A percentile compares a stretch with the other conserved stretches of the same genome.
Evolutionary conservation across 176 grass and related monocot genomes (phyloP).

Genomic region (Triticum turgidum): DNA sequence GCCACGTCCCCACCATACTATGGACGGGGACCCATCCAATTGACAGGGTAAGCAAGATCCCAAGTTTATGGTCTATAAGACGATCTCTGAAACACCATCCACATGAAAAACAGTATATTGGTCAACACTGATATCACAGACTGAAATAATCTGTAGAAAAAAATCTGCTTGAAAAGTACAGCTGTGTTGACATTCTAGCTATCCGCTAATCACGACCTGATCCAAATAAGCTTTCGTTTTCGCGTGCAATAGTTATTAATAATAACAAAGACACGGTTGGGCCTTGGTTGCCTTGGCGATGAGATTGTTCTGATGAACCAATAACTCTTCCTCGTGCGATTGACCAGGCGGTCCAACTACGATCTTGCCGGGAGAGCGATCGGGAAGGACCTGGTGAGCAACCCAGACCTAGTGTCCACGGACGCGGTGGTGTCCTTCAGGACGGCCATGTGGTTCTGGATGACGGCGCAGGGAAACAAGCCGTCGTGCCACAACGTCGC

Average conservation of each 20-base stretch:
- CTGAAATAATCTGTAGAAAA: not conserved
- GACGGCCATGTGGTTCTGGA: constrained; percentile 70
- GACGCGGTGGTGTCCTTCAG: constrained; percentile 55
- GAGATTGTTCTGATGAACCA: not conserved
- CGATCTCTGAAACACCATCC: not conserved
- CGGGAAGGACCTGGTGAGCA: constrained; percentile 40
- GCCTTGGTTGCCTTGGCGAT: not conserved
- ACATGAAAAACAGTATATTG: not conserved
- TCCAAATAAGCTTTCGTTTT: not conserved
- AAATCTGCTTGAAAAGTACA: constrained; percentile 11
- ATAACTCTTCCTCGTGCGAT: not conserved
- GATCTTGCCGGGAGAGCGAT: constrained; percentile 39
- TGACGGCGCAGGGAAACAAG: constrained; percentile 50
- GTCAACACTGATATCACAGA: not conserved
- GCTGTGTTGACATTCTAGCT: not conserved
- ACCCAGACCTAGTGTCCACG: constrained; percentile 47
- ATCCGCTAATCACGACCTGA: not conserved
- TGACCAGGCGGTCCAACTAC: constrained; percentile 50
- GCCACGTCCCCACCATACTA: constrained; percentile 19
- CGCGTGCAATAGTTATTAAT: not conserved
- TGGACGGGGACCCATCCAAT: constrained; percentile 57
- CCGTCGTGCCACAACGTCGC: constrained; percentile 56
- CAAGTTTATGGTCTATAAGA: not conserved
- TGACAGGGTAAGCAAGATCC: constrained; percentile 42
- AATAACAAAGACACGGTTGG: not conserved